These are phyloP conservation scores for Aeminium ludgeri DNA, from an alignment of 495 filamentous ascomycete genomes.

Conservation along the genomic window DNA sequence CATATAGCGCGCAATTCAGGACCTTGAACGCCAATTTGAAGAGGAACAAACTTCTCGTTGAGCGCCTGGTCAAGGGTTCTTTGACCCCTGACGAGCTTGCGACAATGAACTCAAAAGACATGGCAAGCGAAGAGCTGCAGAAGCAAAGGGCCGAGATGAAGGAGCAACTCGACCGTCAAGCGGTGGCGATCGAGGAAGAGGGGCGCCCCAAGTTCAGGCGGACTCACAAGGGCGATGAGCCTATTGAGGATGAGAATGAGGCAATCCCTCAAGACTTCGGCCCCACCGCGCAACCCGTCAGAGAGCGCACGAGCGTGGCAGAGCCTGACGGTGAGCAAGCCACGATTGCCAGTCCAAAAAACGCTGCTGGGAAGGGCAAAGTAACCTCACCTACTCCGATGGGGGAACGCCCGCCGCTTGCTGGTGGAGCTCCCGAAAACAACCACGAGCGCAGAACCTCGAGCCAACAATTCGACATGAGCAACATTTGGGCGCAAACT, in stretches of 20 bases:
- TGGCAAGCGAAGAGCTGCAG: slow-evolving; percentile 81
- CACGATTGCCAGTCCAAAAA: no score
- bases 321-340: slow-evolving; percentile 8
- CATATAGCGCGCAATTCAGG: slow-evolving; percentile 43
- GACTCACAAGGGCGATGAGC: slow-evolving; percentile 90
- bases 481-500: slow-evolving; percentile 46
- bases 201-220: slow-evolving; percentile 61
- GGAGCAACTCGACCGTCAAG: slow-evolving; percentile 70
- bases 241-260: slow-evolving; percentile 50
- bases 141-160: slow-evolving; percentile 56
- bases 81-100: slow-evolving; percentile 58
- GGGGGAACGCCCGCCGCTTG: neutral
- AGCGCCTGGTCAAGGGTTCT: slow-evolving; percentile 51
- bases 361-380: neutral
- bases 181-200: slow-evolving; percentile 67
- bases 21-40: slow-evolving; percentile 69
- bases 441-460: slow-evolving; percentile 4
- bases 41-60: slow-evolving; percentile 60
- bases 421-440: no score
- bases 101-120: slow-evolving; percentile 69
- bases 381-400: slow-evolving; percentile 2
- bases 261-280: no score
- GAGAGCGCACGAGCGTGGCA: slow-evolving; percentile 9
- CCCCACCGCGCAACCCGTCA: slow-evolving; percentile 15
- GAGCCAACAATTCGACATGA: slow-evolving; percentile 43